phyloP scores from a whole-genome alignment of 2,329 filamentous ascomycete species.

The Aspergillus ochraceoroseus region DNA sequence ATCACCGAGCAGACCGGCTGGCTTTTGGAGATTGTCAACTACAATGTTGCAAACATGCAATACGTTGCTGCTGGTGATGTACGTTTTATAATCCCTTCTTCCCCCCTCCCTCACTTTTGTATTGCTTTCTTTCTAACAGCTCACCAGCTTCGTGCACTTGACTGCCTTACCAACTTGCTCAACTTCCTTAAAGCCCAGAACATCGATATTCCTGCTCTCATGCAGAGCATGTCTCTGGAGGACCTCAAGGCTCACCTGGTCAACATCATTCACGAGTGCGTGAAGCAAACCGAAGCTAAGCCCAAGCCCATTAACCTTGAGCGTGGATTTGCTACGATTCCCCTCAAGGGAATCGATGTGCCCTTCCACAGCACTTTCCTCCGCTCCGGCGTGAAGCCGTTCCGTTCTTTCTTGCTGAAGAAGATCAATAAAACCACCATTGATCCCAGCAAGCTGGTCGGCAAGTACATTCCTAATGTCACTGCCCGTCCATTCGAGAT shows the following conservation, averaged over 20 bases:
- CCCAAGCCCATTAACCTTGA: constrained; percentile 82
- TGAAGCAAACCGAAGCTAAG: constrained; percentile 82
- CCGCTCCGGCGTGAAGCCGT: constrained; percentile 96
- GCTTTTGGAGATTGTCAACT: constrained; percentile 98
- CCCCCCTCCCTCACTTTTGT: too few species aligned
- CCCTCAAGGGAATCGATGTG: constrained; percentile 93
- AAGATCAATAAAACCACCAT: constrained; percentile 99
- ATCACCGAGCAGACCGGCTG: constrained; percentile 90
- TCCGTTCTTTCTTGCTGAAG: constrained; percentile 96
- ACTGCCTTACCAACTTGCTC: constrained; percentile 68
- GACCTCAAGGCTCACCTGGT: constrained; percentile 85
- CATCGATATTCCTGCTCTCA: constrained; percentile 92
- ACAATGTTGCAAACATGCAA: constrained; percentile 68
- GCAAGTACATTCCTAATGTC: constrained; percentile 99
- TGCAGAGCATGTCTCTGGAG: constrained; percentile 78
- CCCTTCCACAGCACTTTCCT: constrained; percentile 99
- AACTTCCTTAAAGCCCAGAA: constrained; percentile 97
- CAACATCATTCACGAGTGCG: constrained; percentile 84
- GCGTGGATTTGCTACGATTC: constrained; percentile 94
- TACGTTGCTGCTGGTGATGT: constrained; percentile 63
- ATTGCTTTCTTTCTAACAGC: constrained; percentile 22
- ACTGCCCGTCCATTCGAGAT: constrained; percentile 93
- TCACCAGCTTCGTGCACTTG: constrained; percentile 54
- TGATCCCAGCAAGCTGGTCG: constrained; percentile 90
- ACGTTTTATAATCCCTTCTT: constrained; percentile 27